A percentile compares a stretch with the other conserved stretches of the same genome.
Evolutionary conservation across 192 early-diverging fungal genomes (phyloP).

Genomic region (Rhizophagus sp.): DNA sequence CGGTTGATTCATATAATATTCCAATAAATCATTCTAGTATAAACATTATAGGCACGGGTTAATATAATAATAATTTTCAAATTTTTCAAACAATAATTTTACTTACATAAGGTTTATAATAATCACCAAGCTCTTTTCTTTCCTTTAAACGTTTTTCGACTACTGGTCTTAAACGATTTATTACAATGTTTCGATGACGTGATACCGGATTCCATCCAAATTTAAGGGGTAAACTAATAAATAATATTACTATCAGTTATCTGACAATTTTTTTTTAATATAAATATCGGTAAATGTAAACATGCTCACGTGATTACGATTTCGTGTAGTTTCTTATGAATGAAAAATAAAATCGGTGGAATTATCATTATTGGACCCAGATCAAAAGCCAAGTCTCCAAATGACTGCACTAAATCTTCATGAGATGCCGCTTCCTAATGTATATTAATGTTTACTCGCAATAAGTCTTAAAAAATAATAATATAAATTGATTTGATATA

Average conservation of each 20-base stretch:
- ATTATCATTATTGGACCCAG: no score
- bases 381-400: neutral
- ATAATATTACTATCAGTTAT: no score
- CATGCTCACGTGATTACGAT: no score
- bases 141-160: constrained; percentile 1
- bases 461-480: no score
- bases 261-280: no score
- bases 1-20: neutral
- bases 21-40: neutral
- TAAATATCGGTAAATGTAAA: no score
- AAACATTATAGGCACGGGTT: neutral
- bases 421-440: neutral
- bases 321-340: no score
- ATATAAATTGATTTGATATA: neutral
- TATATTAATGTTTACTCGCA: no score
- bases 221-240: neutral
- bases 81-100: neutral
- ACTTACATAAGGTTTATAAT: neutral
- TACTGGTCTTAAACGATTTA: neutral
- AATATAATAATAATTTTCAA: neutral
- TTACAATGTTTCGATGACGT: neutral
- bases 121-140: neutral
- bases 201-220: neutral
- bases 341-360: no score
- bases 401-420: neutral